Percentiles rank a stretch among this genome's conserved stretches.
These are phyloP conservation scores for Isabelozyma gotoi DNA, from an alignment of 805 yeast genomes.

Conservation along the genomic window DNA sequence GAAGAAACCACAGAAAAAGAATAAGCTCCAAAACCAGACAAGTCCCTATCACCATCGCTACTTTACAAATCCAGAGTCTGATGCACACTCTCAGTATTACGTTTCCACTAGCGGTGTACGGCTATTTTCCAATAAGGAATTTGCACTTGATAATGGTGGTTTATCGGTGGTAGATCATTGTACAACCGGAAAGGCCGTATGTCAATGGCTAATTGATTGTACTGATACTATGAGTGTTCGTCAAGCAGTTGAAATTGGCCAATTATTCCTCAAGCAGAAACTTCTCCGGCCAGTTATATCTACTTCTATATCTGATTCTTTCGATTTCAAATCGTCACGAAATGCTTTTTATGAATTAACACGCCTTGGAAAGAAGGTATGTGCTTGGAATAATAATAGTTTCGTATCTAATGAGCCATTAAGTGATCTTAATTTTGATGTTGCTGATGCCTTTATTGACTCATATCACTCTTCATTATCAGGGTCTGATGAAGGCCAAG, in stretches of 20 bases:
- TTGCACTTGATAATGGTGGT: conserved; percentile 18
- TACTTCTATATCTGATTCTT: conserved; percentile 30
- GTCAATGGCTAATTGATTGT: conserved; percentile 91
- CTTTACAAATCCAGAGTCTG: conserved; percentile 88
- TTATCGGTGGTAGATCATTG: conserved; percentile 38
- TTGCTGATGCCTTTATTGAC: not conserved
- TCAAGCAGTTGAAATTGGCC: conserved; percentile 56
- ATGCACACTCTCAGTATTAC: conserved; percentile 77
- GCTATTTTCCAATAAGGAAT: conserved; percentile 44
- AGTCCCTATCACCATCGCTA: conserved; percentile 75
- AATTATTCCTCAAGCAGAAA: conserved; percentile 46
- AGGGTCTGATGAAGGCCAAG: not conserved
- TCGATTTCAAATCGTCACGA: conserved; percentile 28
- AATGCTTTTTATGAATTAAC: conserved; percentile 45
- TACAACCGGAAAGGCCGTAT: conserved; percentile 71
- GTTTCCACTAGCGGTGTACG: conserved; percentile 66
- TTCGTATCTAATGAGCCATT: too few relatives aligned
- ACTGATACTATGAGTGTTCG: conserved; percentile 60
- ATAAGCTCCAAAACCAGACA: not conserved
- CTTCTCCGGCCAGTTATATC: conserved; percentile 46
- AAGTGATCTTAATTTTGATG: not conserved
- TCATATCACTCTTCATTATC: not conserved
- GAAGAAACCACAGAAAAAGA: not conserved
- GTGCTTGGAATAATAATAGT: conserved; percentile 27
- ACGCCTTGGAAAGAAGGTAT: conserved; percentile 38